Percentiles rank a stretch among this genome's conserved stretches.
Conservation (phyloP, 2,329 filamentous ascomycete genomes). For the Arthrobotrys iridis region DNA sequence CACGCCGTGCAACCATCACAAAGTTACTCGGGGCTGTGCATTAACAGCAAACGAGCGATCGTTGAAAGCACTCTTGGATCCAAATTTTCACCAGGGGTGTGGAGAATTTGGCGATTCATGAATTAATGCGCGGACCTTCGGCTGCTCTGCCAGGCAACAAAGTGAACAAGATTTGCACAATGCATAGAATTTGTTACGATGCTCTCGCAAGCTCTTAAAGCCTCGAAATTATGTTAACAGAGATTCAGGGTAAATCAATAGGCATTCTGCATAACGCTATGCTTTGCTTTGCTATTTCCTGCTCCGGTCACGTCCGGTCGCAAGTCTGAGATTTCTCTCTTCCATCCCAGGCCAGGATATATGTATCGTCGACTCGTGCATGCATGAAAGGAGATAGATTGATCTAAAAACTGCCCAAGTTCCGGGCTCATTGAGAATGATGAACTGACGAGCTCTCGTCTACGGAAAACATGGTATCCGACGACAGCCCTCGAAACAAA, state of each 20-base stretch:
- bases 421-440: conserved; percentile 8
- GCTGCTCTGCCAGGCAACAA: neutral
- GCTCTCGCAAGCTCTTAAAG: neutral
- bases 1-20: neutral
- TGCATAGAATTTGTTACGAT: neutral
- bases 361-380: neutral
- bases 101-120: neutral
- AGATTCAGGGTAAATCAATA: no score
- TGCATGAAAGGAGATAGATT: neutral
- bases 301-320: no score
- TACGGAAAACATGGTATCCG: conserved; percentile 24
- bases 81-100: neutral
- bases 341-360: no score
- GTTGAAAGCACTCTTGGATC: neutral
- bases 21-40: neutral
- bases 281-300: no score
- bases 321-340: no score
- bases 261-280: no score
- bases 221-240: no score
- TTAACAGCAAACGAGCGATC: neutral
- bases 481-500: conserved; percentile 41
- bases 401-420: conserved; percentile 37
- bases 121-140: neutral
- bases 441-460: conserved; percentile 29
- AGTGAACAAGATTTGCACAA: no score